Evolutionary conservation across 1,284 basidiomycete genomes (phyloP).

Genomic region (Melampsora larici-populina): DNA sequence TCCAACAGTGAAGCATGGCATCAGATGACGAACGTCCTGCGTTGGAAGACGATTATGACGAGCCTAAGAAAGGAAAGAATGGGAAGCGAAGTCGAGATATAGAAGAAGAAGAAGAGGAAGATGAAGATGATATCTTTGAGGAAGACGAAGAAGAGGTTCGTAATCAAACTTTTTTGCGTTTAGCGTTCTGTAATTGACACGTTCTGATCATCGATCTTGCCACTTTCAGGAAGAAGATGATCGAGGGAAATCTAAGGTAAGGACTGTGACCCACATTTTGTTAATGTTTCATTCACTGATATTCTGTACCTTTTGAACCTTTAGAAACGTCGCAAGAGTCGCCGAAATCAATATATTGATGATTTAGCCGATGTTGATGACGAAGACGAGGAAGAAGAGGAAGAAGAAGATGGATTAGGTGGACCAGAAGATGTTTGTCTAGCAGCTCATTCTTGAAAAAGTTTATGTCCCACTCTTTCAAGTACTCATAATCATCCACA

Average conservation of each 20-base stretch:
- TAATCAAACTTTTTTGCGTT: slow-evolving; percentile 19
- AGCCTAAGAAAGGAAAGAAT: slow-evolving; percentile 45
- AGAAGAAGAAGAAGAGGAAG: slow-evolving; percentile 55
- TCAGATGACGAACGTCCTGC: too few species aligned
- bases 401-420: slow-evolving; percentile 44
- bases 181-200: slow-evolving; percentile 42
- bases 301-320: neutral
- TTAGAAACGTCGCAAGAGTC: slow-evolving; percentile 45
- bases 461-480: neutral
- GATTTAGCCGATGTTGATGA: slow-evolving; percentile 46
- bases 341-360: slow-evolving; percentile 46
- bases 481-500: slow-evolving; percentile 1
- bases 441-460: neutral
- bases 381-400: slow-evolving; percentile 47
- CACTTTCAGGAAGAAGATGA: slow-evolving; percentile 31
- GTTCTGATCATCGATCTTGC: slow-evolving; percentile 33
- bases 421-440: slow-evolving; percentile 41
- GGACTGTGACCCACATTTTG: neutral
- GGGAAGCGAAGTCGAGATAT: slow-evolving; percentile 49
- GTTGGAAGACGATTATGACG: neutral
- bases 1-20: too few species aligned
- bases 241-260: slow-evolving; percentile 39
- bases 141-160: slow-evolving; percentile 53
- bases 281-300: neutral
- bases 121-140: slow-evolving; percentile 61